Percentiles rank a stretch among this genome's conserved stretches.
Conservation (phyloP, 768 basidiomycete genomes). For the Mycena venus region DNA sequence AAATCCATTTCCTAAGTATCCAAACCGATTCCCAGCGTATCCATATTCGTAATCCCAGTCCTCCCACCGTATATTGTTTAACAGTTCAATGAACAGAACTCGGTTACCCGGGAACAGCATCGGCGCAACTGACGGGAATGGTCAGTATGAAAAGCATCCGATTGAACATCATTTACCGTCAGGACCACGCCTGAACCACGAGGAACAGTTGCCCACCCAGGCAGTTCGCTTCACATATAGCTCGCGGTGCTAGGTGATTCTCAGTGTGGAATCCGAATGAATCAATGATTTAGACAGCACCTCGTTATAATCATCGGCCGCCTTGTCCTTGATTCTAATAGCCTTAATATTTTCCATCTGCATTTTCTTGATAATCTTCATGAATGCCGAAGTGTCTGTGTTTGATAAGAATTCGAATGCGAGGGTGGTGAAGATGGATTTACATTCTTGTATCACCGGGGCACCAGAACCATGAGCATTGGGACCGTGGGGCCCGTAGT, state of each 20-base stretch:
- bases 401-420: background rate
- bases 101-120: slow-evolving; percentile 41
- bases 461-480: slow-evolving; percentile 40
- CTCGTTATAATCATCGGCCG: slow-evolving; percentile 32
- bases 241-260: slow-evolving; percentile 28
- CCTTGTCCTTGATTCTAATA: slow-evolving; percentile 38
- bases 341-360: slow-evolving; percentile 40
- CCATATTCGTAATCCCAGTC: slow-evolving; percentile 42
- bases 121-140: slow-evolving; percentile 20
- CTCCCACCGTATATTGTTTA: slow-evolving; percentile 39
- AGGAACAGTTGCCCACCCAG: slow-evolving; percentile 38
- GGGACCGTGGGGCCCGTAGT: slow-evolving; percentile 40
- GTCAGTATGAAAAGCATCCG: background rate
- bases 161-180: slow-evolving; percentile 24
- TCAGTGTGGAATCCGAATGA: too few relatives aligned
- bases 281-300: background rate
- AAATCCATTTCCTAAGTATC: slow-evolving; percentile 38
- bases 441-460: slow-evolving; percentile 37
- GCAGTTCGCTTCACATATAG: slow-evolving; percentile 39
- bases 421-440: background rate
- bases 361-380: slow-evolving; percentile 39
- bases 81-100: slow-evolving; percentile 39
- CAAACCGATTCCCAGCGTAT: slow-evolving; percentile 38
- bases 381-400: slow-evolving; percentile 33
- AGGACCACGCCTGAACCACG: slow-evolving; percentile 37